Evolutionary conservation across 495 filamentous ascomycete species (phyloP).

Genomic region (Arthonia radiata): DNA sequence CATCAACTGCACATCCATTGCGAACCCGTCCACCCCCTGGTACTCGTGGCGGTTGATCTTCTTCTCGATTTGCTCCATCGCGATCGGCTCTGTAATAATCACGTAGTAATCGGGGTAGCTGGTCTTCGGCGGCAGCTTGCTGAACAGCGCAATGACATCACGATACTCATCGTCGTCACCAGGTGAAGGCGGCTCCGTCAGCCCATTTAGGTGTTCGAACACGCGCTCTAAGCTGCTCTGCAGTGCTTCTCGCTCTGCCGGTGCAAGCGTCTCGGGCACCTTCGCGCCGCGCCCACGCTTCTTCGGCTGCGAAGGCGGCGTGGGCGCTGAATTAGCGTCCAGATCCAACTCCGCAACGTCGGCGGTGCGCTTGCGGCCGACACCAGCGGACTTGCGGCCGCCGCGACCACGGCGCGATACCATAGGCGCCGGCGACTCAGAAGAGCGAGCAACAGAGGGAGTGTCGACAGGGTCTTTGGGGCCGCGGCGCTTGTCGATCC

Average conservation of each 20-base stretch:
- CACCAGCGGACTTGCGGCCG: slow-evolving; percentile 49
- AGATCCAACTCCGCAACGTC: slow-evolving; percentile 49
- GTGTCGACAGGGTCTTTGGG: slow-evolving; percentile 58
- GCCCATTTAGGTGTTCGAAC: slow-evolving; percentile 52
- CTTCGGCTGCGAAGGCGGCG: slow-evolving; percentile 31
- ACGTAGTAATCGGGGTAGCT: slow-evolving; percentile 84
- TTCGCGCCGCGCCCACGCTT: slow-evolving; percentile 61
- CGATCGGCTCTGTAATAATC: slow-evolving; percentile 75
- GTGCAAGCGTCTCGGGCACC: slow-evolving; percentile 24
- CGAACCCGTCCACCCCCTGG: slow-evolving; percentile 50
- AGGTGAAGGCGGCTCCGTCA: slow-evolving; percentile 37
- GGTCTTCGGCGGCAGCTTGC: slow-evolving; percentile 68
- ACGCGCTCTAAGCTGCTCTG: slow-evolving; percentile 51
- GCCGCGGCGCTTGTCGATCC: slow-evolving; percentile 48
- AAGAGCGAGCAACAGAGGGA: slow-evolving; percentile 51
- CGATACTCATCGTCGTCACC: slow-evolving; percentile 37
- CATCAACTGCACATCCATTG: slow-evolving; percentile 55
- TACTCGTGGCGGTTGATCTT: slow-evolving; percentile 92
- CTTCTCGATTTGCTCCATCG: slow-evolving; percentile 75
- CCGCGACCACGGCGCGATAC: slow-evolving; percentile 49
- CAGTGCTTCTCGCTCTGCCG: slow-evolving; percentile 32
- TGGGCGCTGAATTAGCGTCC: slow-evolving; percentile 26
- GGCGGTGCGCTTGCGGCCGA: slow-evolving; percentile 72
- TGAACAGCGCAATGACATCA: slow-evolving; percentile 77
- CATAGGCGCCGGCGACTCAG: slow-evolving; percentile 31